Evolutionary conservation across 306 rosid species (phyloP).

Genomic region (Canavalia gladiata): DNA sequence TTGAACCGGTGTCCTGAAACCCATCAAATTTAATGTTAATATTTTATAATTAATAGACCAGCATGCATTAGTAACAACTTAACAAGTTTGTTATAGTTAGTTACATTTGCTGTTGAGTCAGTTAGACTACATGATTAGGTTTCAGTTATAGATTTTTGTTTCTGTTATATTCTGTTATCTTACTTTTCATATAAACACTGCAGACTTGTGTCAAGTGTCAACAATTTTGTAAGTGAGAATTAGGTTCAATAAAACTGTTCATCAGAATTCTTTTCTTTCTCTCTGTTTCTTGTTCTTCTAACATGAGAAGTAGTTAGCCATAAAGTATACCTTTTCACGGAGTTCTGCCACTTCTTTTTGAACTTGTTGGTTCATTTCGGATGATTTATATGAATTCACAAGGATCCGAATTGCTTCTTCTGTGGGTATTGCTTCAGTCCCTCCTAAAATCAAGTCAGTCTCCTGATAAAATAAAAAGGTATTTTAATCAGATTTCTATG

Average conservation of each 20-base stretch:
- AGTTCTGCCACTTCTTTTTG: slow-evolving; percentile 39
- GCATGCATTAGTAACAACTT: too few species aligned
- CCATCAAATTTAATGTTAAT: not conserved
- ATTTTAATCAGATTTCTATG: not conserved
- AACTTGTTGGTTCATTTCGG: slow-evolving; percentile 49
- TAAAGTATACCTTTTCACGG: slow-evolving; percentile 43
- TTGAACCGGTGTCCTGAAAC: slow-evolving; percentile 43
- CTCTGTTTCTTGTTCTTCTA: not conserved
- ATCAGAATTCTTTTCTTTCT: too few species aligned
- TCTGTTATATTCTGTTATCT: too few species aligned
- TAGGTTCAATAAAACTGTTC: too few species aligned
- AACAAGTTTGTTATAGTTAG: too few species aligned
- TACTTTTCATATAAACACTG: too few species aligned
- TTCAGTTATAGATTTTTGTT: too few species aligned
- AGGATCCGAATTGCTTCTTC: slow-evolving; percentile 50
- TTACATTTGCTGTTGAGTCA: too few species aligned
- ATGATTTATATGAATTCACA: slow-evolving; percentile 45
- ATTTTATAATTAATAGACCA: not conserved
- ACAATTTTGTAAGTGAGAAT: too few species aligned
- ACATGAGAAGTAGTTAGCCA: not conserved
- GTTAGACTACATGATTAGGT: too few species aligned
- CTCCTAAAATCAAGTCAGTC: slow-evolving; percentile 36
- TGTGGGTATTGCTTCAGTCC: slow-evolving; percentile 33
- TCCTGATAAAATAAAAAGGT: slow-evolving; percentile 45
- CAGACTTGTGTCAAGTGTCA: too few species aligned